Percentiles rank a stretch among this genome's conserved stretches.
Conservation (phyloP, 352 stramenopile genomes). For the Pythium oligandrum region DNA sequence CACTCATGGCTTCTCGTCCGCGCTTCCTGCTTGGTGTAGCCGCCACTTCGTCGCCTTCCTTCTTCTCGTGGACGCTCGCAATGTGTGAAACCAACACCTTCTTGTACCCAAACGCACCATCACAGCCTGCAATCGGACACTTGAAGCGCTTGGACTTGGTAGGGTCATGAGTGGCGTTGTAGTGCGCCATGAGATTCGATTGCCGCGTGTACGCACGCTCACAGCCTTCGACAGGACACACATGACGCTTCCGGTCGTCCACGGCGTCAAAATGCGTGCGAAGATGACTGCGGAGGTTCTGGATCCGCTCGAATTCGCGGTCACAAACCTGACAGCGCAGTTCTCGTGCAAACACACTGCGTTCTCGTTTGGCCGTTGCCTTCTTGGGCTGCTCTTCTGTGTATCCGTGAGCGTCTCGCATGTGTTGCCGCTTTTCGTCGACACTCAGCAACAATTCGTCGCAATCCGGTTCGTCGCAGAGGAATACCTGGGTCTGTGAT, state of each 20-base stretch:
- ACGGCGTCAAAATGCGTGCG: conserved; percentile 58
- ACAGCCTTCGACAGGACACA: conserved; percentile 54
- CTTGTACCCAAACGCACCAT: conserved; percentile 70
- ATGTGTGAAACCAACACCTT: conserved; percentile 62
- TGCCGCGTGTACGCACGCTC: conserved; percentile 61
- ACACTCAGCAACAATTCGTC: conserved; percentile 49
- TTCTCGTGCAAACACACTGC: conserved; percentile 6
- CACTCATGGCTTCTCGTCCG: too few relatives aligned
- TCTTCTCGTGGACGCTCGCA: conserved; percentile 48
- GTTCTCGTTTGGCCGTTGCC: conserved; percentile 2
- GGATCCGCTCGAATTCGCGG: conserved; percentile 39
- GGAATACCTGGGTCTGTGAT: conserved; percentile 36
- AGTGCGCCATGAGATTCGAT: conserved; percentile 74
- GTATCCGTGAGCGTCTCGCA: conserved; percentile 24
- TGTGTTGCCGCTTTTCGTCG: conserved; percentile 39
- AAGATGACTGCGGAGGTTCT: conserved; percentile 54
- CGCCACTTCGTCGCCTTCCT: too few relatives aligned
- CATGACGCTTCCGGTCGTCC: conserved; percentile 56
- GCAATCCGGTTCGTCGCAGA: conserved; percentile 43
- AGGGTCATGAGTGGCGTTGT: conserved; percentile 61
- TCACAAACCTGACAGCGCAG: conserved; percentile 52
- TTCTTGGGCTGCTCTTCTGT: not conserved
- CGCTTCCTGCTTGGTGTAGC: too few relatives aligned
- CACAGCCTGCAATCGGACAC: conserved; percentile 53
- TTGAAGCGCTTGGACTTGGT: conserved; percentile 56